Evolutionary conservation across 2,329 filamentous ascomycete genomes (phyloP), one percentile per base, ranked within the genome.

Genomic region (Beauveria scarabaeidicola): DNA sequence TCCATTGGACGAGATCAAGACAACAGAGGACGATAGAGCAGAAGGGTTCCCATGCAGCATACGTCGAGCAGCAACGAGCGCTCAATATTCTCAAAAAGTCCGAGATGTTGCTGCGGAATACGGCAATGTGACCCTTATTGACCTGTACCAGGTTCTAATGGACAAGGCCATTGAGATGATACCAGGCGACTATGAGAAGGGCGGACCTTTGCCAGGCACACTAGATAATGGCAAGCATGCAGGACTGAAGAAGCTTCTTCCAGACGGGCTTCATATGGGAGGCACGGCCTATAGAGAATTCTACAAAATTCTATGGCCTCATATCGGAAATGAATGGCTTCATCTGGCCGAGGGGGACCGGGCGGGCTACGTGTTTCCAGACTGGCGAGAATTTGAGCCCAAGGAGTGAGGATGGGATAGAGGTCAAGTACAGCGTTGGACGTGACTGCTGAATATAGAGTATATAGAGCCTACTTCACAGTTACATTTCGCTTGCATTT

Each of bases 61-160:
- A 59, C 80, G 77, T 66, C 75, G 74, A 52, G 76, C 78, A 19
- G 75, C 73, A 65, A 77, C 77, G 65, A 79, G 74, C 67, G 76
- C 82, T 54, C 65, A 80, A 76, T 77, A 89, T 77, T 70, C 90
- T 73, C 67, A 82, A 73, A 66, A 78, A 73, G 73, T 86, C 78
- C 67, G 89, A 75, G 72, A 78, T 69, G 72, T 97, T 81, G 90
- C 88, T 8, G 82, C 84, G 13, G 80, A 85, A 61, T 78, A 87
- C 55, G 76, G 89, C 0, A 88, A 81, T 2, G 77, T 93, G 3
- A 78, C 84, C 0, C 81, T 93, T 1, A 75, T 96, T 23, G 90
- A 97, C 72, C 79, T 97, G 1, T 95, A 90, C 84, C 81, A 83
- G 62, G 84, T 84, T 0, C 81, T 97, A 66, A 90, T 96, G 85